Percentiles rank a stretch among this genome's conserved stretches.
Evolutionary conservation across 371 early-diverging fungal species (phyloP).

Genomic region (Funneliformis caledonium): DNA sequence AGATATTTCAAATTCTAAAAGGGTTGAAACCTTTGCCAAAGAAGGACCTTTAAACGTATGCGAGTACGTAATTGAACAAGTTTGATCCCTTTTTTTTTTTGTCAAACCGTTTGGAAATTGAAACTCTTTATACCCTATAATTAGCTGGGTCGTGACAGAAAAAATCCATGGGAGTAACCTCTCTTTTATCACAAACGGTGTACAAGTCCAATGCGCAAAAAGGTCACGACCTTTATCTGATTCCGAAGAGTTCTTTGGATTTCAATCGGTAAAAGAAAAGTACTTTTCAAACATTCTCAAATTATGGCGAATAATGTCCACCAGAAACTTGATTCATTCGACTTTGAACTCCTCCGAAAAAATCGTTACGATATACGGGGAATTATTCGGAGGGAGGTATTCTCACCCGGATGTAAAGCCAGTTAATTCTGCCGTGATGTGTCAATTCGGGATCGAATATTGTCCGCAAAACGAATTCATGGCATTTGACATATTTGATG

Average conservation of each 20-base stretch:
- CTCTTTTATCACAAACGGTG: conserved; percentile 20
- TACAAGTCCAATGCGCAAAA: conserved; percentile 5
- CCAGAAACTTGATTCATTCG: not conserved
- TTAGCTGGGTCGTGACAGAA: conserved; percentile 17
- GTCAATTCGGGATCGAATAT: conserved; percentile 19
- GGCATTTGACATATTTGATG: conserved; percentile 27
- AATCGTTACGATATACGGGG: conserved; percentile 15
- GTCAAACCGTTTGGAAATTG: too few species aligned
- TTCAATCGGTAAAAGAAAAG: conserved; percentile 1
- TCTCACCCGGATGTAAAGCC: conserved; percentile 14
- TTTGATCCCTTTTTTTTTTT: not conserved
- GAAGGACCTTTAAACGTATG: not conserved
- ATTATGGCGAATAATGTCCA: not conserved
- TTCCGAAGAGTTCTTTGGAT: not conserved
- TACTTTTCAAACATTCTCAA: not conserved
- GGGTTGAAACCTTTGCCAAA: not conserved
- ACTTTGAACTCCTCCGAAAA: not conserved
- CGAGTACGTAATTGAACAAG: not conserved
- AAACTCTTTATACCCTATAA: too few species aligned
- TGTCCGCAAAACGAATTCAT: conserved; percentile 19
- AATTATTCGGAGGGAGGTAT: conserved; percentile 26
- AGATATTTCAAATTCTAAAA: not conserved
- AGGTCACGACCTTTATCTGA: not conserved
- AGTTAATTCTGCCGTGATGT: not conserved
- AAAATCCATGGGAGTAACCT: conserved; percentile 19